These are phyloP conservation scores for Diplodia intermedia DNA, from an alignment of 2,329 filamentous ascomycete genomes.

Conservation along the genomic window DNA sequence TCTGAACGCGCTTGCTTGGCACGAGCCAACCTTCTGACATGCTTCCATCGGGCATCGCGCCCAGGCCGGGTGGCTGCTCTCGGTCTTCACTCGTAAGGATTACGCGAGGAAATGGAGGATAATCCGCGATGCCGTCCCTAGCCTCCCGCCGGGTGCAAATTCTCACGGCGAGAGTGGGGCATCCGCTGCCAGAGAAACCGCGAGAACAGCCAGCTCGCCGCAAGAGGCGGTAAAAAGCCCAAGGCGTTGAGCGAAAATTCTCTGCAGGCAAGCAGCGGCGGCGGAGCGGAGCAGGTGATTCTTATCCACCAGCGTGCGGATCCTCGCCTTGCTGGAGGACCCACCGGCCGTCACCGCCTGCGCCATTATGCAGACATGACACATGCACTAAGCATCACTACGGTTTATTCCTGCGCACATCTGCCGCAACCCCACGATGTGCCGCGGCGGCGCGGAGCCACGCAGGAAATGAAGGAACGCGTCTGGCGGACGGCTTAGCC, in stretches of 20 bases:
- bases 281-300: slow-evolving; percentile 32
- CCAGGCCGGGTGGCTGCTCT: slow-evolving; percentile 23
- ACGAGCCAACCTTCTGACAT: slow-evolving; percentile 25
- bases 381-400: slow-evolving; percentile 20
- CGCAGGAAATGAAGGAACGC: slow-evolving; percentile 31
- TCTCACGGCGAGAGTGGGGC: slow-evolving; percentile 29
- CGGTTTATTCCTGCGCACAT: slow-evolving; percentile 17
- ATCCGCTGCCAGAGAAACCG: slow-evolving; percentile 27
- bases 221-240: slow-evolving; percentile 22
- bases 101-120: slow-evolving; percentile 30
- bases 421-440: slow-evolving; percentile 7
- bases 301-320: slow-evolving; percentile 31
- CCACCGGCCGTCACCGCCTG: slow-evolving; percentile 32
- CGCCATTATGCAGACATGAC: slow-evolving; percentile 27
- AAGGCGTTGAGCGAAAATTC: slow-evolving; percentile 31
- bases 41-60: slow-evolving; percentile 27
- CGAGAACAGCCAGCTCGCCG: slow-evolving; percentile 21
- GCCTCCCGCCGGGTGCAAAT: slow-evolving; percentile 28
- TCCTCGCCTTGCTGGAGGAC: slow-evolving; percentile 22
- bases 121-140: slow-evolving; percentile 9
- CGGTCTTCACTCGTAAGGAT: slow-evolving; percentile 28
- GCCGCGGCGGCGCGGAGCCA: slow-evolving; percentile 22
- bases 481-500: slow-evolving; percentile 10
- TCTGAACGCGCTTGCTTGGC: slow-evolving; percentile 23
- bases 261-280: slow-evolving; percentile 31